Base-by-base conservation (phyloP, 2,329 filamentous ascomycete species). In the Xylaria hypoxylon region DNA sequence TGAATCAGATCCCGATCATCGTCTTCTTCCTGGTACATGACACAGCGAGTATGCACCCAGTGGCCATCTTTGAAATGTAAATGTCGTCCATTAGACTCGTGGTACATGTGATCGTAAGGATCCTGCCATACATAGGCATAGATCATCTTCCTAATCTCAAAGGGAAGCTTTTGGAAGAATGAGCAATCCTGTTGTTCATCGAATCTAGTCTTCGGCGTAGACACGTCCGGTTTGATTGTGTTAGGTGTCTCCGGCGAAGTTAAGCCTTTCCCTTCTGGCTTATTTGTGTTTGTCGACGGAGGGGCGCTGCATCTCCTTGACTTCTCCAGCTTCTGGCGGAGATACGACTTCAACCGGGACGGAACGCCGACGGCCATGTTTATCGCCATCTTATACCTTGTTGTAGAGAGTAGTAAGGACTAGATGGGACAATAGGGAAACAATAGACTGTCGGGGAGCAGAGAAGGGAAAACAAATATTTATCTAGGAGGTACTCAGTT, bases 81-180 rank as follows among this genome's bases (percentile, higher is more conserved):
- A 60, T 77, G 75, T 19, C 74, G 70, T 1, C 74, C 74, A 31
- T 70, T 68, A 3, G 67, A 59, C 4, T 69, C 56, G 31, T 77
- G 72, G 48, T 76, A 77, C 58, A 70, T 71, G 60, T 75, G 59
- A 57, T 75, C 75, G 56, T 74, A 67, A 6, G 62, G 50, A 3
- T 70, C 70, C 8, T 40, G 51, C 74, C 74, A 77, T 44, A 74
- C 67, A 33, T 74, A 70, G 35, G 65, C 62, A 56, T 77, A 77
- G 52, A 80, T 74, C 67, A 74, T 74, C 53, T 71, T 75, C 19
- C 79, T 74, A 6, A 80, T 73, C 67, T 80, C 78, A 8, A 74
- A 65, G 8, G 79, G 78, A 1, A 80, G 69, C 31, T 70, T 72
- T 52, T 72, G 73, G 61, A 79, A 76, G 63, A 80, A 77, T 1